phyloP scores from a whole-genome alignment of 768 basidiomycete genomes.

The Saitozyma podzolica region DNA sequence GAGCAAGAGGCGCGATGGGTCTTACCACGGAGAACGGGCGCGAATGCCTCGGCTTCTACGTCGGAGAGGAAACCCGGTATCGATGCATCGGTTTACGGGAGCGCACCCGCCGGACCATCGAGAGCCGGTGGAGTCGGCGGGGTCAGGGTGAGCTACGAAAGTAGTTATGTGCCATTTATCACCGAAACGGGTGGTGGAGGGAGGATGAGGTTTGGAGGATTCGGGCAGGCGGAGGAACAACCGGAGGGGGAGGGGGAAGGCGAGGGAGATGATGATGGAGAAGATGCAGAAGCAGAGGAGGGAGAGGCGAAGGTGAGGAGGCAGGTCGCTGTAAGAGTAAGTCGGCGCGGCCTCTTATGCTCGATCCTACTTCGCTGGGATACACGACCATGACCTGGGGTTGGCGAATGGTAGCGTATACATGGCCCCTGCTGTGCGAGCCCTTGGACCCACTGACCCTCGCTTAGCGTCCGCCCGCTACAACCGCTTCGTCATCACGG shows the following conservation, averaged over 20 bases:
- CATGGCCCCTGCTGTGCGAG: too few relatives aligned
- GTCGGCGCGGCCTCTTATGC: too few relatives aligned
- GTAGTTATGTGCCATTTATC: neutral
- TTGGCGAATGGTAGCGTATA: too few relatives aligned
- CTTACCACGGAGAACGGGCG: neutral
- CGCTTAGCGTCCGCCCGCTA: too few relatives aligned
- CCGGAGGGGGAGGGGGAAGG: slow-evolving; percentile 11
- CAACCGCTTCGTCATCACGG: too few relatives aligned
- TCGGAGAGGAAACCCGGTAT: too few relatives aligned
- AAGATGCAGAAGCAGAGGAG: slow-evolving; percentile 4
- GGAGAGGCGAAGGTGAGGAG: neutral
- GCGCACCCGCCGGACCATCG: slow-evolving; percentile 12
- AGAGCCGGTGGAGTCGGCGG: neutral
- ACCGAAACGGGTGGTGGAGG: slow-evolving; percentile 20
- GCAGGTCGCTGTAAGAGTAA: neutral
- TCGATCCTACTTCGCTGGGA: too few relatives aligned
- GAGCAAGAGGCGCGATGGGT: neutral
- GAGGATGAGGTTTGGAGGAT: slow-evolving; percentile 37
- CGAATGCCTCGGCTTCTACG: neutral
- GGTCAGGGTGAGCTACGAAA: neutral
- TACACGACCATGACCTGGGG: too few relatives aligned
- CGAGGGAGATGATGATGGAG: slow-evolving; percentile 14
- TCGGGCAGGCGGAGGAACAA: slow-evolving; percentile 15
- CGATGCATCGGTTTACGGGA: too few relatives aligned
- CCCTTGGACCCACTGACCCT: too few relatives aligned